A percentile compares a stretch with the other conserved stretches of the same genome.
Conservation (phyloP, 1,284 basidiomycete species). For the Ceratobasidium sp. region DNA sequence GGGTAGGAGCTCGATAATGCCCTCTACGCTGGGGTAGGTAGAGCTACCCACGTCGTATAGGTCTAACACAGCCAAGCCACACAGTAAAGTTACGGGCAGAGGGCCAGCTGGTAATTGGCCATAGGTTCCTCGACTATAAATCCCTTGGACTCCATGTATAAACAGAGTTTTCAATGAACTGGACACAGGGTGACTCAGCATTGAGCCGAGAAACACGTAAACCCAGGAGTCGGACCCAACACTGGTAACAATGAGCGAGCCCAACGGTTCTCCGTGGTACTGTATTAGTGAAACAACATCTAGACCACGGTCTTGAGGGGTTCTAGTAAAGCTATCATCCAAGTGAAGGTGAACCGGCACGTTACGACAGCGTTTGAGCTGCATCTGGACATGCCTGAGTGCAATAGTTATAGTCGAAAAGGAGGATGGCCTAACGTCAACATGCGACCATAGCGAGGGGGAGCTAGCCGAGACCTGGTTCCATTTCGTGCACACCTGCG, state of each 20-base stretch:
- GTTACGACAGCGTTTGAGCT: background rate
- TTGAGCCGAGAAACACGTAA: background rate
- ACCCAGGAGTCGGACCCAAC: background rate
- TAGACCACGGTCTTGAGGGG: background rate
- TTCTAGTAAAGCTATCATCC: background rate
- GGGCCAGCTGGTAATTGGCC: too few relatives aligned
- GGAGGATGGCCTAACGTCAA: background rate
- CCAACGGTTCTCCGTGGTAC: background rate
- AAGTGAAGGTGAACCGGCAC: background rate
- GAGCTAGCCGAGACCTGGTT: conserved; percentile 6
- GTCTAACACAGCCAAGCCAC: background rate
- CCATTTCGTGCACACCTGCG: conserved; percentile 19
- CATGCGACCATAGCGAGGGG: conserved; percentile 30
- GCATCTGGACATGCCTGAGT: background rate
- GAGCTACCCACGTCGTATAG: background rate
- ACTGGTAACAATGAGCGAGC: background rate
- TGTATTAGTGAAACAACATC: background rate
- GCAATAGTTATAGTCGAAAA: too few relatives aligned
- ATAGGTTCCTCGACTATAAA: background rate
- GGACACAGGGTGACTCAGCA: background rate
- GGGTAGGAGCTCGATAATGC: background rate
- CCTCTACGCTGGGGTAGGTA: background rate
- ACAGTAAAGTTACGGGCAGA: background rate
- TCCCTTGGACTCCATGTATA: background rate
- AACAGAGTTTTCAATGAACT: background rate